Evolutionary conservation across 2,329 filamentous ascomycete genomes (phyloP).

Genomic region (Cercospora brassicicola): DNA sequence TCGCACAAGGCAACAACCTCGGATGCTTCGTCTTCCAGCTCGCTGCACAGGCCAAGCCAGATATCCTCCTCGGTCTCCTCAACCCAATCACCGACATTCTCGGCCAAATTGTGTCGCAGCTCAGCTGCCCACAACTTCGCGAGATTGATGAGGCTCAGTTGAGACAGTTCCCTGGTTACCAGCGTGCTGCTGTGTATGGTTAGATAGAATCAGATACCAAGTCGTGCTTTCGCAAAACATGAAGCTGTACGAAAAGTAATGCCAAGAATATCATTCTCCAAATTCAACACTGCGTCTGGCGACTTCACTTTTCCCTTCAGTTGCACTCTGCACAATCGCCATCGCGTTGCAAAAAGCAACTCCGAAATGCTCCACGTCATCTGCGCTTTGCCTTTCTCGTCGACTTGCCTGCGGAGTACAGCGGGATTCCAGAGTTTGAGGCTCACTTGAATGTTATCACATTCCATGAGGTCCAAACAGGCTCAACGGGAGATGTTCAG

Average conservation of each 20-base stretch:
- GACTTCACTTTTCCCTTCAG: neutral
- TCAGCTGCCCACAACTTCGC: constrained; percentile 34
- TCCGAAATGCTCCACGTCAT: no score
- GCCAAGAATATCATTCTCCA: neutral
- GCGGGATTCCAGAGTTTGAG: no score
- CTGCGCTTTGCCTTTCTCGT: no score
- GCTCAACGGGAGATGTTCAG: neutral
- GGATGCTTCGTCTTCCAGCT: constrained; percentile 41
- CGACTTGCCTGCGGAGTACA: no score
- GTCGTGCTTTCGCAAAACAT: neutral
- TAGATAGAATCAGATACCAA: neutral
- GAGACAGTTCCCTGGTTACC: constrained; percentile 34
- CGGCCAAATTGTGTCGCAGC: constrained; percentile 17
- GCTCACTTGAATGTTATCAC: neutral
- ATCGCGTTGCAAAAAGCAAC: neutral
- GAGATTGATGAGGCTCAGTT: constrained; percentile 34
- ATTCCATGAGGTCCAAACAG: neutral
- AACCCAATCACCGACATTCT: constrained; percentile 17
- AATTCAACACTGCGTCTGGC: neutral
- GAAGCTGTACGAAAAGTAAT: neutral
- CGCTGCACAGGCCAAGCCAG: constrained; percentile 39
- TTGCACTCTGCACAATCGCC: neutral
- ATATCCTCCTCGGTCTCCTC: constrained; percentile 25
- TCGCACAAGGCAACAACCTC: constrained; percentile 41
- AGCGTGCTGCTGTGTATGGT: constrained; percentile 23